These are phyloP conservation scores for Alternaria metachromatica DNA, from an alignment of 2,329 filamentous ascomycete genomes.

Conservation along the genomic window DNA sequence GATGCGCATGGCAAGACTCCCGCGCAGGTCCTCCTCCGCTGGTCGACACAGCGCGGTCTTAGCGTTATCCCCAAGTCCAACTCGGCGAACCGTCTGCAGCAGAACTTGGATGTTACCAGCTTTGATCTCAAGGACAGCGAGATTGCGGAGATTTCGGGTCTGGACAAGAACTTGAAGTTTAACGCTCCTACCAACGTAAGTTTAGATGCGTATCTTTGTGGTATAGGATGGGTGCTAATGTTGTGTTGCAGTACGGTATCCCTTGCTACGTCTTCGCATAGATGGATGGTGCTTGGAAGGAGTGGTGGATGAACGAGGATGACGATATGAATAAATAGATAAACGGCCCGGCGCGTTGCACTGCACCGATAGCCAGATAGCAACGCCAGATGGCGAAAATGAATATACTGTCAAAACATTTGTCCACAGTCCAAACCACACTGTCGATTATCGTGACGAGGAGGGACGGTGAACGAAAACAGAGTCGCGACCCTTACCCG, in stretches of 20 bases:
- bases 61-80: slow-evolving; percentile 50
- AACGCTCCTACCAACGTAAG: slow-evolving; percentile 46
- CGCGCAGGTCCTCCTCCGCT: slow-evolving; percentile 83
- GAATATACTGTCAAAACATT: neutral
- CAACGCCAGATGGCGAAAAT: neutral
- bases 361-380: too few species aligned
- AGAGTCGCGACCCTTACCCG: neutral
- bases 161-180: slow-evolving; percentile 44
- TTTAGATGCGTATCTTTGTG: neutral
- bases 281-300: slow-evolving; percentile 19
- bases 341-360: neutral
- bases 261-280: slow-evolving; percentile 46
- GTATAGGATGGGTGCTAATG: neutral
- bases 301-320: neutral
- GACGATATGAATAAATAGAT: neutral
- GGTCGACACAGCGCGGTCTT: slow-evolving; percentile 75
- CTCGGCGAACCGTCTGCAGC: slow-evolving; percentile 34
- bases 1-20: slow-evolving; percentile 69
- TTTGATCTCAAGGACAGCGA: slow-evolving; percentile 41
- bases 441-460: neutral
- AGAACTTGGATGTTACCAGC: slow-evolving; percentile 43
- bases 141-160: slow-evolving; percentile 37
- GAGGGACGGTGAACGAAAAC: neutral
- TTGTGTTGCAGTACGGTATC: slow-evolving; percentile 39
- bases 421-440: neutral